Percentiles rank a stretch among this genome's conserved stretches.
Evolutionary conservation across 208 protist genomes (phyloP).

Genomic region (Trypanosoma lewisi): DNA sequence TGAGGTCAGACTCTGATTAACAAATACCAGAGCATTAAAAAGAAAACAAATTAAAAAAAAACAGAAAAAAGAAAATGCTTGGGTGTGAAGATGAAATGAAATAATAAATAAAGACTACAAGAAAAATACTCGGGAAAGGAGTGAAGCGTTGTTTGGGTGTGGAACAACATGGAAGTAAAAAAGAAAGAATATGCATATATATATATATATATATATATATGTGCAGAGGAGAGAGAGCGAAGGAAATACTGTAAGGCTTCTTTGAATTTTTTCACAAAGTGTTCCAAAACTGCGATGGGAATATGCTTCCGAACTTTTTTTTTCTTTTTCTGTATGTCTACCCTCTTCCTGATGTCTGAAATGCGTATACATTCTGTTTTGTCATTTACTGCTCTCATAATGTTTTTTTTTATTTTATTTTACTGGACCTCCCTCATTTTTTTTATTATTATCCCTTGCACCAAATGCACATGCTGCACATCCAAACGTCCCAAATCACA

Average conservation of each 20-base stretch:
- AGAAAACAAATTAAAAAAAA: background rate
- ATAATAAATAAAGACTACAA: too few species aligned
- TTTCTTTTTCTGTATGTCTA: too few species aligned
- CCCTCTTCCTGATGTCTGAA: too few species aligned
- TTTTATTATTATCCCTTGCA: background rate
- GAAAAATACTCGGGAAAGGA: too few species aligned
- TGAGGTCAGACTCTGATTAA: too few species aligned
- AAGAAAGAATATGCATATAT: constrained; percentile 5
- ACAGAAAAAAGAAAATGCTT: background rate
- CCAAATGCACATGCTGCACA: background rate
- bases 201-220: constrained; percentile 3
- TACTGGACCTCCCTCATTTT: background rate
- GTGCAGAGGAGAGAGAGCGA: too few species aligned
- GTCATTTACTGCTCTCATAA: background rate
- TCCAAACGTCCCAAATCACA: background rate
- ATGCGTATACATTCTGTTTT: background rate
- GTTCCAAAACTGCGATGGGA: too few species aligned
- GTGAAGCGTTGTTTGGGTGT: too few species aligned
- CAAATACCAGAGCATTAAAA: background rate
- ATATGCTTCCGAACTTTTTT: too few species aligned
- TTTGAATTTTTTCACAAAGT: too few species aligned
- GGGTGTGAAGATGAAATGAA: background rate
- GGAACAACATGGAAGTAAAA: constrained; percentile 23
- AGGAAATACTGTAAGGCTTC: too few species aligned
- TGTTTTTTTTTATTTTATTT: background rate